Conservation (phyloP, 2,329 filamentous ascomycete species). For the Colletotrichum plurivorum region DNA sequence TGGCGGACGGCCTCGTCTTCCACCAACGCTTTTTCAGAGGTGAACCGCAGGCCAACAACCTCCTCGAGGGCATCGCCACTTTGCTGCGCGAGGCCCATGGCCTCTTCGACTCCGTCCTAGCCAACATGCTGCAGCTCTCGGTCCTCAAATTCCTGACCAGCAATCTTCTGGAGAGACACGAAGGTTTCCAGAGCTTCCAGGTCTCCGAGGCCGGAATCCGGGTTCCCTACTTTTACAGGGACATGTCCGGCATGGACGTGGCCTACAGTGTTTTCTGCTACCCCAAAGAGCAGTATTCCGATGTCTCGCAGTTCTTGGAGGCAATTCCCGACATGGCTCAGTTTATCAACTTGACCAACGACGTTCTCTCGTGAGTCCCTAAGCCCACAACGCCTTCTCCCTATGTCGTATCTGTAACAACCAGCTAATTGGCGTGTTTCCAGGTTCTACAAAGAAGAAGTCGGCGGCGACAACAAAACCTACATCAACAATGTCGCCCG, state of each 20-base stretch:
- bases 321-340: slow-evolving; percentile 44
- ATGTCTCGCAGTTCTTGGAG: slow-evolving; percentile 40
- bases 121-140: slow-evolving; percentile 42
- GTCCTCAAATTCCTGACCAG: slow-evolving; percentile 43
- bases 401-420: background rate
- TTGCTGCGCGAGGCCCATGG: slow-evolving; percentile 42
- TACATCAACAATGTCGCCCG: slow-evolving; percentile 42
- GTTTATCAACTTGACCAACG: slow-evolving; percentile 44
- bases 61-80: slow-evolving; percentile 40
- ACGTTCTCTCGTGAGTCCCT: slow-evolving; percentile 43
- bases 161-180: slow-evolving; percentile 43
- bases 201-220: slow-evolving; percentile 39
- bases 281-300: slow-evolving; percentile 41
- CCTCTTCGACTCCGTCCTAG: slow-evolving; percentile 41
- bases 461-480: slow-evolving; percentile 41
- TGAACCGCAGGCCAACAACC: slow-evolving; percentile 41
- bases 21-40: slow-evolving; percentile 41
- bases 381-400: background rate
- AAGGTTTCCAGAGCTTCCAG: slow-evolving; percentile 41
- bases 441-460: slow-evolving; percentile 44
- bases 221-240: slow-evolving; percentile 43
- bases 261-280: slow-evolving; percentile 44
- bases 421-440: slow-evolving; percentile 1
- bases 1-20: slow-evolving; percentile 40
- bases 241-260: slow-evolving; percentile 43